Conservation (phyloP, 73 alveolate genomes). For the Paramecium pentaurelia region DNA sequence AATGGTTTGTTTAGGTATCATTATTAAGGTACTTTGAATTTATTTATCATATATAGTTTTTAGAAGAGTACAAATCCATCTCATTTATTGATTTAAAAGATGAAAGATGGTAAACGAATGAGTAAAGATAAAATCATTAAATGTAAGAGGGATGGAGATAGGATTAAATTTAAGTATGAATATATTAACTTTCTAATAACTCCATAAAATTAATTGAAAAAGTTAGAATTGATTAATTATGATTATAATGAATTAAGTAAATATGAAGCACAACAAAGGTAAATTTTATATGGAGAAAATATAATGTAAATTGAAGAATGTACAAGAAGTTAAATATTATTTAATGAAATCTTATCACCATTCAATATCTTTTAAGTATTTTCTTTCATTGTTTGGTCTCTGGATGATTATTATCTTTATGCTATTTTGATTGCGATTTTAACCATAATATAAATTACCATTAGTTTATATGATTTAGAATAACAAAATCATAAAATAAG, state of each 20-base stretch:
- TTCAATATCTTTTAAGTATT: constrained; percentile 59
- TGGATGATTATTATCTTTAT: constrained; percentile 68
- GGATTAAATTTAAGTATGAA: background rate
- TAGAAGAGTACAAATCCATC: background rate
- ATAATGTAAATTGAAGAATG: constrained; percentile 58
- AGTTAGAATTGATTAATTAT: background rate
- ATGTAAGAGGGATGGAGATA: background rate
- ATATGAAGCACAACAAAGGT: background rate
- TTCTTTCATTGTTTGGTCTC: constrained; percentile 69
- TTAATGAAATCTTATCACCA: constrained; percentile 70
- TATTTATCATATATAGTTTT: background rate
- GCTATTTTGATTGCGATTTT: constrained; percentile 61
- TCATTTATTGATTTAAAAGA: background rate
- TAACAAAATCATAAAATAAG: background rate
- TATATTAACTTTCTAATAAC: background rate
- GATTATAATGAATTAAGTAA: background rate
- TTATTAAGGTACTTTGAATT: background rate
- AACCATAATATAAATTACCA: background rate
- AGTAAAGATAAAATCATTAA: background rate
- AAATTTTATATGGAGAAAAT: constrained; percentile 59
- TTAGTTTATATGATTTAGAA: background rate
- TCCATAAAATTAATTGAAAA: background rate
- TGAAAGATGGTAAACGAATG: background rate
- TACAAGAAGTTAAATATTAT: constrained; percentile 39
- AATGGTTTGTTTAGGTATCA: background rate